Base-by-base conservation (phyloP, 371 early-diverging fungal genomes). In the Zychaea mexicana region DNA sequence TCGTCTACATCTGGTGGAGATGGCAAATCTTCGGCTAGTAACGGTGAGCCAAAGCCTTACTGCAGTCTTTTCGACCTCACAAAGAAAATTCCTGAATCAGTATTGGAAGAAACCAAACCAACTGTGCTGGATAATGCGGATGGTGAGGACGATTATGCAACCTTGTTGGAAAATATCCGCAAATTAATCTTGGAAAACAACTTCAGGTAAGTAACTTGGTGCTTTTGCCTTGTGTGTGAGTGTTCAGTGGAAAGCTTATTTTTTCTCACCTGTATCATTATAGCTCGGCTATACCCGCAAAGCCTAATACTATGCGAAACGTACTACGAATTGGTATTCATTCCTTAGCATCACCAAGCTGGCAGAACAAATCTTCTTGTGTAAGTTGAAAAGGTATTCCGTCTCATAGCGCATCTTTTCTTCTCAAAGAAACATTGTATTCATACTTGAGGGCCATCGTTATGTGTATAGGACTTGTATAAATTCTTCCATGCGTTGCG, bases 21-120 rank as follows among this genome's bases (percentile, higher is more conserved):
- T 31, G 10, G 10, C 10, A 54, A 54, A 1, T 54, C 55, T 17
- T n/a, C 30, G 24, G 15, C 33, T 24, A n/a, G 4, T 3, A 27
- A 15, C 22, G 39, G 71, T 12, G 77, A 73, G 46, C 75, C 75
- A 32, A 61, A 69, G n/a, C 83, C 87, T 22, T 94, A 88, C 66
- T 90, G 92, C 57, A 81, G 85, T 57, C 81, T 80, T 30, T 93
- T 93, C 70, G 94, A 94, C 73, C 74, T 94, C 12, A 94, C 92
- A 19, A 92, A 89, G 47, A 63, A 77, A 38, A 85, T 91, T 33
- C 78, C 88, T 0, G 64, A 79, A 17, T 59, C 70, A 2, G 67
- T 76, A 2, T 64, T 92, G 30, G 83, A 86, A 3, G 70, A 84
- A 12, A 84, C 85, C 1, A 77, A 76, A 5, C 66, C 73, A 0